Base-by-base conservation (phyloP, 2,329 filamentous ascomycete genomes). In the Cordyceps cicadae region DNA sequence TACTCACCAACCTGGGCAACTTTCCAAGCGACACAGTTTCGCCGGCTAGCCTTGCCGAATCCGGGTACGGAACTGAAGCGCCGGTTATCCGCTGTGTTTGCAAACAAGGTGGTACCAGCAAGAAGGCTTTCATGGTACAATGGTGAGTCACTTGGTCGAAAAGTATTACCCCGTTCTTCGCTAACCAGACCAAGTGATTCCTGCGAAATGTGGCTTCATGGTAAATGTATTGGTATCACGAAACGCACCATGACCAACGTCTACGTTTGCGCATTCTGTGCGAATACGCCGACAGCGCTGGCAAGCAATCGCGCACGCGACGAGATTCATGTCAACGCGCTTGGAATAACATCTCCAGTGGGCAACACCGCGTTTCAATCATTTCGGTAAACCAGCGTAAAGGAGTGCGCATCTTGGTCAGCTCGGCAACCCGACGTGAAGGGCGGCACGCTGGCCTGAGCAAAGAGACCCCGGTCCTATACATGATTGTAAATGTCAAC, bases 131-230 rank as follows among this genome's bases (percentile, higher is more conserved):
- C 65, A 80, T 87, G 79, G 78, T 87, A 62, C 83, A 86, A 71
- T 87, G 85, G 85, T 87, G 76, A 63, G 80, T 70, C 45, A 57
- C 29, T 45, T 51, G 54, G 54, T 56, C 37, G 34, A 24, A 29
- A 34, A 29, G 37, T 62, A 12, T 49, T 56, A 39, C 19, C 14
- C 15, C 4, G 6, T 34, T 57, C 9, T 29, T 17, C 29, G 45
- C 26, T 54, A 39, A 46, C 37, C 19, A 59, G 32, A 50, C 7
- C 19, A 65, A 87, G 84, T 67, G 81, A 86, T 72, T 84, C 82
- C 26, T 87, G 85, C 68, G 84, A 87, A 66, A 81, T 85, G 75
- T 85, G 81, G 78, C 79, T 87, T 34, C 85, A 87, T 68, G 83
- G 81, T n/a, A 77, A 77, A 61, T 87, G 85, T 68, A 77, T 86